Percentiles rank a stretch among this genome's conserved stretches.
Evolutionary conservation across 2,329 filamentous ascomycete genomes (phyloP).

Genomic region (Cladophialophora yegresii): DNA sequence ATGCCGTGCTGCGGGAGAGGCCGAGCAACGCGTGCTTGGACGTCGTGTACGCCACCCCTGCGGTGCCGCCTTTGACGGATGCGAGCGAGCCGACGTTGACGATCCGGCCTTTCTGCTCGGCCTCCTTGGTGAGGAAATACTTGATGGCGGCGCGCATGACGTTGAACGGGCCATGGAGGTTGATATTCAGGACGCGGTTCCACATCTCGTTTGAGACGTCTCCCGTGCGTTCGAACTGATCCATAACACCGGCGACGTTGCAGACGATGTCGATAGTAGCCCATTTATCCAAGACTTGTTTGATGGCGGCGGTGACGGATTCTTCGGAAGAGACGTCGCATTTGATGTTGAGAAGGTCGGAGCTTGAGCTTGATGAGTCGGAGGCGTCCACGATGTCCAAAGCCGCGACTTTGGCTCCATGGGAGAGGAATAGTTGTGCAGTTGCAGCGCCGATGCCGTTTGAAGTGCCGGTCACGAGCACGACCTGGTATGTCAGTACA

Average conservation of each 20-base stretch:
- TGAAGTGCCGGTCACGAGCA: constrained; percentile 4
- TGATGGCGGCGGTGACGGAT: constrained; percentile 13
- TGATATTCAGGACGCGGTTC: constrained; percentile 14
- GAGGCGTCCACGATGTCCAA: constrained; percentile 6
- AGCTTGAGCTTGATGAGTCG: neutral
- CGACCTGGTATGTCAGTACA: neutral
- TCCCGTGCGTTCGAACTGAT: constrained; percentile 15
- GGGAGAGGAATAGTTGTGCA: constrained; percentile 10
- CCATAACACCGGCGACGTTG: constrained; percentile 15
- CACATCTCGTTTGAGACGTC: constrained; percentile 14
- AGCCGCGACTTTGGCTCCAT: constrained; percentile 13
- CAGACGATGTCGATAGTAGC: constrained; percentile 2
- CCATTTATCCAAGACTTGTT: constrained; percentile 15
- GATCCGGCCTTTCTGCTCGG: constrained; percentile 14
- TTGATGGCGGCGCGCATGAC: constrained; percentile 11
- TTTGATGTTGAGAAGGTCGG: constrained; percentile 10
- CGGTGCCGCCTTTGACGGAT: constrained; percentile 13
- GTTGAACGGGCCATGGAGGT: constrained; percentile 14
- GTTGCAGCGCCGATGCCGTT: constrained; percentile 15
- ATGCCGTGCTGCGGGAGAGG: constrained; percentile 12
- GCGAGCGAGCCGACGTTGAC: constrained; percentile 17
- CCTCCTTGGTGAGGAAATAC: constrained; percentile 11
- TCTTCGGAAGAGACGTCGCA: constrained; percentile 12
- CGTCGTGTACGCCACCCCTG: constrained; percentile 11
- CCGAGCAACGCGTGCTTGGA: constrained; percentile 17